Percentiles rank a stretch among this genome's conserved stretches.
phyloP scores from a whole-genome alignment of 345 rosid species.

The Salix koriyanagi region DNA sequence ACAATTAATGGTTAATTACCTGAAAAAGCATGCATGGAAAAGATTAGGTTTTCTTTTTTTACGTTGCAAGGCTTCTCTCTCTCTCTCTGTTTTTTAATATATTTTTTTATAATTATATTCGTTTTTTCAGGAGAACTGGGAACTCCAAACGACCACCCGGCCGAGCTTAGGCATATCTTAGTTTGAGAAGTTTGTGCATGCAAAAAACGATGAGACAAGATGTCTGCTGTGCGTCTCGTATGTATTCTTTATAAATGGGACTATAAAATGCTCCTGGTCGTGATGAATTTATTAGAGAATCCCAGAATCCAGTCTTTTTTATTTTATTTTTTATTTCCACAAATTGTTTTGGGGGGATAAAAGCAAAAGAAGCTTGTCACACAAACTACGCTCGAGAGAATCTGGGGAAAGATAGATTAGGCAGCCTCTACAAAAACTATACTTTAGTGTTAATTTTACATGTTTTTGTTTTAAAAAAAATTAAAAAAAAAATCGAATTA shows the following conservation, averaged over 20 bases:
- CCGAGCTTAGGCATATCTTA: slow-evolving; percentile 22
- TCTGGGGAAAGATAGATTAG: slow-evolving; percentile 14
- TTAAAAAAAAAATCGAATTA: not conserved
- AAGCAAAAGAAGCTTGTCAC: slow-evolving; percentile 35
- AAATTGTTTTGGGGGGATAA: not conserved
- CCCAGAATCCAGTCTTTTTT: not conserved
- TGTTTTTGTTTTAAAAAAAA: not conserved
- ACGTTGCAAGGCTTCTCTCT: too few relatives aligned
- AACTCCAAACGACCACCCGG: slow-evolving; percentile 57
- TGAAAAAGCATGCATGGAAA: not conserved
- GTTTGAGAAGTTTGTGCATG: slow-evolving; percentile 6
- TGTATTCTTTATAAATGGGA: slow-evolving; percentile 25
- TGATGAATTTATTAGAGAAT: slow-evolving; percentile 14
- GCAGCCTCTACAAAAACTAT: slow-evolving; percentile 11
- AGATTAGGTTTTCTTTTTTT: not conserved
- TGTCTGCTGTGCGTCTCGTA: slow-evolving; percentile 21
- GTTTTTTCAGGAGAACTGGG: slow-evolving; percentile 42
- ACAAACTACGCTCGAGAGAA: slow-evolving; percentile 22
- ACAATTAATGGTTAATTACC: not conserved
- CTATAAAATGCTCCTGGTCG: slow-evolving; percentile 1
- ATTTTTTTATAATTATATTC: not conserved
- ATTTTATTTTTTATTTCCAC: not conserved
- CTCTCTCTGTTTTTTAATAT: too few relatives aligned
- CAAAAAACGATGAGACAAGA: slow-evolving; percentile 6
- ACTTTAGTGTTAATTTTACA: slow-evolving; percentile 4